A percentile compares a stretch with the other conserved stretches of the same genome.
Conservation (phyloP, 1,284 basidiomycete genomes). For the Cutaneotrichosporon arboriforme region DNA sequence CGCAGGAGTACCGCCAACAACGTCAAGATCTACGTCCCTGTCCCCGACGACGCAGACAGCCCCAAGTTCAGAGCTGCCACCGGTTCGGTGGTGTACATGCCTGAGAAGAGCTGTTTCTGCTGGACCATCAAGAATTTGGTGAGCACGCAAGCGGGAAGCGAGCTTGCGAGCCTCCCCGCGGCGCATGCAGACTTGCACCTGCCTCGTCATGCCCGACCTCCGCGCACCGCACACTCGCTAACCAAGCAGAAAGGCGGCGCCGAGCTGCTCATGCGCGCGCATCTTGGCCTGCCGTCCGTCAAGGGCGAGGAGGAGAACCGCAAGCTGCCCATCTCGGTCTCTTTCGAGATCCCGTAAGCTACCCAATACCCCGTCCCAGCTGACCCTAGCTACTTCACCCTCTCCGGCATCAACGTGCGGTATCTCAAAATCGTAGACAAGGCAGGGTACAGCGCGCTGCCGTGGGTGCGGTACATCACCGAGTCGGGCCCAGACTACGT, state of each 20-base stretch:
- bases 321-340: slow-evolving; percentile 89
- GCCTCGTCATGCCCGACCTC: no score
- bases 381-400: slow-evolving; percentile 68
- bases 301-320: slow-evolving; percentile 79
- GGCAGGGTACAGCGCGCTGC: slow-evolving; percentile 82
- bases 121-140: slow-evolving; percentile 88
- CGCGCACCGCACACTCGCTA: neutral
- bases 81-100: slow-evolving; percentile 90
- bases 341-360: slow-evolving; percentile 62
- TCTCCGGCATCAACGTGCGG: slow-evolving; percentile 81
- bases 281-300: slow-evolving; percentile 88
- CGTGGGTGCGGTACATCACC: slow-evolving; percentile 57
- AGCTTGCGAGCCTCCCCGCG: neutral
- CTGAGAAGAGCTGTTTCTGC: slow-evolving; percentile 91
- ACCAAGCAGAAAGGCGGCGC: slow-evolving; percentile 5
- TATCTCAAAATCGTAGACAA: slow-evolving; percentile 98
- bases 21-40: slow-evolving; percentile 95
- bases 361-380: neutral
- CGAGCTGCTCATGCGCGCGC: slow-evolving; percentile 79
- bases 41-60: slow-evolving; percentile 96
- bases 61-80: slow-evolving; percentile 73
- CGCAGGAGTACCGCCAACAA: slow-evolving; percentile 93
- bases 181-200: no score
- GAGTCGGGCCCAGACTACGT: slow-evolving; percentile 93
- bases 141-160: no score